Evolutionary conservation across 2,329 filamentous ascomycete genomes (phyloP).

Genomic region (Penicillium brevicompactum): DNA sequence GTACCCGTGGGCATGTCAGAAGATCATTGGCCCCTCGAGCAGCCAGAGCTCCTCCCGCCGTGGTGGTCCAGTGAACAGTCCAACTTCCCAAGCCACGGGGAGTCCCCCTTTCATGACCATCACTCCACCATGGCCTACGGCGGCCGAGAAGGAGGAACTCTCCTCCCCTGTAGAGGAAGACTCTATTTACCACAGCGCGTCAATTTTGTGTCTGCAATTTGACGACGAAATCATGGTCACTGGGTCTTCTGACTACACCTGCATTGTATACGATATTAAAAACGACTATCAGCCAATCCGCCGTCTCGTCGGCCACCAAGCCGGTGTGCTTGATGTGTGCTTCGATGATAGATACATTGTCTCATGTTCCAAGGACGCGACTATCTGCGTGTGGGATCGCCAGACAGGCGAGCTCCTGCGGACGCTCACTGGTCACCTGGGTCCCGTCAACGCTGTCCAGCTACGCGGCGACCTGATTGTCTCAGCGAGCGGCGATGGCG

Average conservation of each 20-base stretch:
- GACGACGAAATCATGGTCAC: slow-evolving; percentile 92
- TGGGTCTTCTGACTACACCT: slow-evolving; percentile 87
- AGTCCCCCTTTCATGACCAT: slow-evolving; percentile 51
- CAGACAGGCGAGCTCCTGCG: slow-evolving; percentile 73
- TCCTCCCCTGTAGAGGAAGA: slow-evolving; percentile 33
- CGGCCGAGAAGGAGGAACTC: slow-evolving; percentile 53
- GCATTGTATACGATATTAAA: slow-evolving; percentile 86
- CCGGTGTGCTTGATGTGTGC: slow-evolving; percentile 89
- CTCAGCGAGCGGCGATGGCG: slow-evolving; percentile 89
- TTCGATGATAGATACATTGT: slow-evolving; percentile 92
- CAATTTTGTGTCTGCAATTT: slow-evolving; percentile 92
- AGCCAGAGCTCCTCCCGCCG: slow-evolving; percentile 52
- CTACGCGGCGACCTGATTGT: slow-evolving; percentile 90
- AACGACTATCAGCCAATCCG: slow-evolving; percentile 77
- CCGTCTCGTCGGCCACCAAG: slow-evolving; percentile 75
- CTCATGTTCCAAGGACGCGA: slow-evolving; percentile 94
- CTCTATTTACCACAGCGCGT: slow-evolving; percentile 76
- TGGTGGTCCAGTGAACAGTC: slow-evolving; percentile 50
- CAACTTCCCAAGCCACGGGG: slow-evolving; percentile 42
- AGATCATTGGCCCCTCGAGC: slow-evolving; percentile 73
- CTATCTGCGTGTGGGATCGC: slow-evolving; percentile 93
- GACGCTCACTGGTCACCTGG: slow-evolving; percentile 80
- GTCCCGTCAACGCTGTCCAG: slow-evolving; percentile 95
- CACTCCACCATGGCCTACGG: slow-evolving; percentile 52
- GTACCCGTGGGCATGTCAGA: slow-evolving; percentile 74